phyloP scores from a whole-genome alignment of 495 filamentous ascomycete species.

The Podospora conica region DNA sequence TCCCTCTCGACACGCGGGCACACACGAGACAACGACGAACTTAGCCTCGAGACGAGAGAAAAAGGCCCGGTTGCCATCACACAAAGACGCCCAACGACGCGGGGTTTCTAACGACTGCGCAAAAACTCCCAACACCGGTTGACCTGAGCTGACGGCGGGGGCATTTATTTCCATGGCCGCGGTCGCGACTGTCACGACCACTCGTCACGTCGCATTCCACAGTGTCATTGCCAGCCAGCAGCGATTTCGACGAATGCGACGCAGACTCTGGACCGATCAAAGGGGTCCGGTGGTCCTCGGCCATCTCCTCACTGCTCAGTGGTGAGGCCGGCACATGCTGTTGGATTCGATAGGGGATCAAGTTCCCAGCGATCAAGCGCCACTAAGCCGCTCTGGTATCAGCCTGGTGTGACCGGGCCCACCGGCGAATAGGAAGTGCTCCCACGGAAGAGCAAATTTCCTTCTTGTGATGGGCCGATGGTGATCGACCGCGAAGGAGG shows the following conservation, averaged over 20 bases:
- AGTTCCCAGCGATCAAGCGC: conserved; percentile 4
- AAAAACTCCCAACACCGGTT: not conserved
- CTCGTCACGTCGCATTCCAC: conserved; percentile 7
- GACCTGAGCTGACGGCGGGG: not conserved
- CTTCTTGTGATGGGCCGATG: conserved; percentile 27
- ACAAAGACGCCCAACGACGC: not conserved
- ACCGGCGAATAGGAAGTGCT: conserved; percentile 24
- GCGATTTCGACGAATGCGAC: conserved; percentile 13
- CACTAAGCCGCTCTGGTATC: conserved; percentile 19
- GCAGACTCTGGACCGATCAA: conserved; percentile 16
- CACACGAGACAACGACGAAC: not conserved
- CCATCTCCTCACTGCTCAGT: not conserved
- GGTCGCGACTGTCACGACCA: not conserved
- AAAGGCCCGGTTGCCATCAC: not conserved
- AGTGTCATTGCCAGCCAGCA: not conserved
- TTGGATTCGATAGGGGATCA: conserved; percentile 18
- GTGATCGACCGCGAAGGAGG: conserved; percentile 19
- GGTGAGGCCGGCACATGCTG: conserved; percentile 3
- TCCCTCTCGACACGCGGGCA: not conserved
- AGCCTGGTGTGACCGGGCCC: conserved; percentile 21
- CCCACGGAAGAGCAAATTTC: conserved; percentile 25
- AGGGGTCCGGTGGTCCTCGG: conserved; percentile 1
- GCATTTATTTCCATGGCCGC: not conserved
- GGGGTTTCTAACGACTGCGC: not conserved
- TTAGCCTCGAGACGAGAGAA: not conserved